Evolutionary conservation across 768 basidiomycete genomes (phyloP).

Genomic region (Agrocybe pediades): DNA sequence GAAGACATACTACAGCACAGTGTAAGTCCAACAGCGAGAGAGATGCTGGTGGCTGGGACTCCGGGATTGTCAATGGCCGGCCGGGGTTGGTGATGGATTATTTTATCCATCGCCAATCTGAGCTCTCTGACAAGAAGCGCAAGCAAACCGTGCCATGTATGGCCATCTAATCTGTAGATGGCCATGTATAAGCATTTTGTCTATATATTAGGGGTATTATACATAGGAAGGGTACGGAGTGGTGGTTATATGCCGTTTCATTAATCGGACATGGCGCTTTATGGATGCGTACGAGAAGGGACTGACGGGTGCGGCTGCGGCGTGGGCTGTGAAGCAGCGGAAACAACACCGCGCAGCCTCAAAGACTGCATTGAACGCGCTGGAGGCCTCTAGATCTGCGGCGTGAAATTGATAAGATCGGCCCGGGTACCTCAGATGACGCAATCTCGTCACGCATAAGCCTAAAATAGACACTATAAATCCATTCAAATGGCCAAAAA

Average conservation of each 20-base stretch:
- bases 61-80: no score
- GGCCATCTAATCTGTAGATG: no score
- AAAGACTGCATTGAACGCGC: conserved; percentile 30
- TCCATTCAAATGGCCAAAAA: conserved; percentile 9
- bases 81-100: no score
- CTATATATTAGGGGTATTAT: no score
- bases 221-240: conserved; percentile 36
- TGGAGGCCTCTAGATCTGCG: conserved; percentile 30
- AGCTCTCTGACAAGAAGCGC: no score
- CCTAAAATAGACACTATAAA: not conserved
- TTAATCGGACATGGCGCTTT: conserved; percentile 36
- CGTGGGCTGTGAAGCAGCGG: conserved; percentile 39
- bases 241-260: conserved; percentile 36
- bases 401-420: not conserved
- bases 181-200: no score
- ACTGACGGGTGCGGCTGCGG: conserved; percentile 36
- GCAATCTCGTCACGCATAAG: no score
- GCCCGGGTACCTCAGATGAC: not conserved
- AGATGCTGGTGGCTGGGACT: no score
- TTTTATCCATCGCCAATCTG: no score
- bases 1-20: no score
- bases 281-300: conserved; percentile 36
- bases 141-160: no score
- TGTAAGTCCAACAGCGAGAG: no score
- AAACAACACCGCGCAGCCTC: conserved; percentile 29